phyloP scores from a whole-genome alignment of 169 alveolate genomes.

The Plasmodium chabaudi region DNA sequence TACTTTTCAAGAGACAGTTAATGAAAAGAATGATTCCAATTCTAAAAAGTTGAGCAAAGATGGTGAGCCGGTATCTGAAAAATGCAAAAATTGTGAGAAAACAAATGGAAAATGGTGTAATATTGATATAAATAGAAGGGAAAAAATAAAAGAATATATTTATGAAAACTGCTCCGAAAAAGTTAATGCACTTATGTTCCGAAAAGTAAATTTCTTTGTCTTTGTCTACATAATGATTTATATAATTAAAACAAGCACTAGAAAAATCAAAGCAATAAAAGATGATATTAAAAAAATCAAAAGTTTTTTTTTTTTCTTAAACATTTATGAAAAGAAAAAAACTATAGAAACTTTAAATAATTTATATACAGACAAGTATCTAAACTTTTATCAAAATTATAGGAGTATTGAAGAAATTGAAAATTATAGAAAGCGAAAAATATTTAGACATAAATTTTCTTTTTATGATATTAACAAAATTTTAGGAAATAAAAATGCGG shows the following conservation, averaged over 20 bases:
- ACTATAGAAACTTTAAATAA: constrained; percentile 49
- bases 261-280: constrained; percentile 32
- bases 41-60: not conserved
- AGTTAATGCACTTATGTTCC: constrained; percentile 37
- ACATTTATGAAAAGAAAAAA: constrained; percentile 58
- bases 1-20: not conserved
- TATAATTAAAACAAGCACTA: constrained; percentile 57
- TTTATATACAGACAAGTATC: constrained; percentile 58
- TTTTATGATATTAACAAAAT: constrained; percentile 40
- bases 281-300: constrained; percentile 57
- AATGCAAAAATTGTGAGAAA: not conserved
- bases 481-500: constrained; percentile 9
- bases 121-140: not conserved
- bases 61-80: not conserved
- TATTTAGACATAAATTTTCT: constrained; percentile 58
- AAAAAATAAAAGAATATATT: constrained; percentile 41
- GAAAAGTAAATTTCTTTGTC: constrained; percentile 55
- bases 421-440: constrained; percentile 44
- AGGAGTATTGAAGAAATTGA: constrained; percentile 29
- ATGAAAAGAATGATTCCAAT: not conserved
- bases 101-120: not conserved
- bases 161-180: constrained; percentile 29
- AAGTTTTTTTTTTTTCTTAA: constrained; percentile 53
- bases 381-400: constrained; percentile 52
- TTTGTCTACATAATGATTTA: constrained; percentile 45